phyloP scores from a whole-genome alignment of 768 basidiomycete species.

The Leccinum subtestaceum region DNA sequence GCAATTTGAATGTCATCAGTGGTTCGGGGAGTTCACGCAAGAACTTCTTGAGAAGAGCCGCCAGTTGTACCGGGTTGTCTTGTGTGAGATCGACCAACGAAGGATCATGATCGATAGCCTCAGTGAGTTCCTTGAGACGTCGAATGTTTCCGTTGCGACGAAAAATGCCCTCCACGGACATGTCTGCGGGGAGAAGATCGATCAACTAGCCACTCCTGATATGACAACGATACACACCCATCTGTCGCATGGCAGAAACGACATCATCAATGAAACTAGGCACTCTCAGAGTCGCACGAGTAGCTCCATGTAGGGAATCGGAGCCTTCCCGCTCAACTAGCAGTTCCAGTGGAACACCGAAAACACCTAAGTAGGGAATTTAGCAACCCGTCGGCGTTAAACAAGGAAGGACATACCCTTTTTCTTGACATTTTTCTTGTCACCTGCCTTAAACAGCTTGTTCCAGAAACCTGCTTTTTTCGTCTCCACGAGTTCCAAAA shows the following conservation, averaged over 20 bases:
- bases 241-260: conserved; percentile 96
- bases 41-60: conserved; percentile 96
- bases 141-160: conserved; percentile 97
- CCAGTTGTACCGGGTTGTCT: conserved; percentile 96
- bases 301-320: conserved; percentile 92
- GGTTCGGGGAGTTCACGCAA: conserved; percentile 95
- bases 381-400: conserved; percentile 10
- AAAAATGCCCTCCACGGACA: conserved; percentile 99
- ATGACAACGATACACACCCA: conserved; percentile 62
- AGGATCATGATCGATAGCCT: conserved; percentile 92
- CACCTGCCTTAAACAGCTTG: conserved; percentile 85
- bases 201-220: background rate
- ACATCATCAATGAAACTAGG: conserved; percentile 99
- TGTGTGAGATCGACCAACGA: conserved; percentile 86
- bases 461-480: conserved; percentile 97
- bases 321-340: conserved; percentile 92
- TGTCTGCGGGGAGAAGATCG: conserved; percentile 54
- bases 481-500: conserved; percentile 86
- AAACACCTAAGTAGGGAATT: conserved; percentile 61
- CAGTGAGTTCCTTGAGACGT: conserved; percentile 84
- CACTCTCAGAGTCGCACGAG: conserved; percentile 77
- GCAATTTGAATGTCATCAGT: conserved; percentile 90
- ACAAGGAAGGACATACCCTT: conserved; percentile 54
- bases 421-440: conserved; percentile 90
- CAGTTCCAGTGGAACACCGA: conserved; percentile 88